phyloP scores from a whole-genome alignment of 2,329 filamentous ascomycete genomes.

The Didymella segeticola region DNA sequence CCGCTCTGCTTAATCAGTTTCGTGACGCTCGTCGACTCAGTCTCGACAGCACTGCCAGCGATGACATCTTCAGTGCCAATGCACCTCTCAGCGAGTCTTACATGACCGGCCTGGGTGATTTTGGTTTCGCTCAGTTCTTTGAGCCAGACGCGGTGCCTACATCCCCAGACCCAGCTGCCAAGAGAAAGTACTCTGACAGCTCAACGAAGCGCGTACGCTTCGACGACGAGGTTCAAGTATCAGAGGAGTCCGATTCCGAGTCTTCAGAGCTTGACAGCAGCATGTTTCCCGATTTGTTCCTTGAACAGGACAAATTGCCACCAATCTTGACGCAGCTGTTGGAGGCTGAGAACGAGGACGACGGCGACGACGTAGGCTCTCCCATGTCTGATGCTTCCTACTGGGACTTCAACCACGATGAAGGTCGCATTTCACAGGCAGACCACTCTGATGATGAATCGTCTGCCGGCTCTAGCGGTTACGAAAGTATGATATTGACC shows the following conservation, averaged over 20 bases:
- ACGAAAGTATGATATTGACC: conserved; percentile 61
- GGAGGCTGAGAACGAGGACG: conserved; percentile 59
- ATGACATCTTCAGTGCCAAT: conserved; percentile 44
- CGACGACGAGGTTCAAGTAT: conserved; percentile 67
- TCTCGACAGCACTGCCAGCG: conserved; percentile 43
- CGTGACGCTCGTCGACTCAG: conserved; percentile 45
- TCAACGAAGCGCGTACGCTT: conserved; percentile 75
- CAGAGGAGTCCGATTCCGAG: conserved; percentile 61
- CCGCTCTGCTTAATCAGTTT: conserved; percentile 39
- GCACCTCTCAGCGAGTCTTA: conserved; percentile 35
- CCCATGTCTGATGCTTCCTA: conserved; percentile 58
- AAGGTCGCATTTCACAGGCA: conserved; percentile 48
- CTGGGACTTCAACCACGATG: conserved; percentile 66
- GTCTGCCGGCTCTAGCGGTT: conserved; percentile 59
- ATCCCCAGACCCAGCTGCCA: conserved; percentile 45
- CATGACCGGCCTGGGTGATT: conserved; percentile 36
- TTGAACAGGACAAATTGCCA: conserved; percentile 76
- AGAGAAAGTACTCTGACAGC: conserved; percentile 48
- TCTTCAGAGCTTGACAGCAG: conserved; percentile 65
- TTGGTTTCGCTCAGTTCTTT: conserved; percentile 46
- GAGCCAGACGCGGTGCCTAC: conserved; percentile 51
- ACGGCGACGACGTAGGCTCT: conserved; percentile 56
- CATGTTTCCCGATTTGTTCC: conserved; percentile 79
- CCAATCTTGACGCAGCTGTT: conserved; percentile 76
- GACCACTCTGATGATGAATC: conserved; percentile 52